Percentiles rank a stretch among this genome's conserved stretches.
These are phyloP conservation scores for Fraxinus xanthoxyloides DNA, from an alignment of 305 asterid species.

Conservation along the genomic window DNA sequence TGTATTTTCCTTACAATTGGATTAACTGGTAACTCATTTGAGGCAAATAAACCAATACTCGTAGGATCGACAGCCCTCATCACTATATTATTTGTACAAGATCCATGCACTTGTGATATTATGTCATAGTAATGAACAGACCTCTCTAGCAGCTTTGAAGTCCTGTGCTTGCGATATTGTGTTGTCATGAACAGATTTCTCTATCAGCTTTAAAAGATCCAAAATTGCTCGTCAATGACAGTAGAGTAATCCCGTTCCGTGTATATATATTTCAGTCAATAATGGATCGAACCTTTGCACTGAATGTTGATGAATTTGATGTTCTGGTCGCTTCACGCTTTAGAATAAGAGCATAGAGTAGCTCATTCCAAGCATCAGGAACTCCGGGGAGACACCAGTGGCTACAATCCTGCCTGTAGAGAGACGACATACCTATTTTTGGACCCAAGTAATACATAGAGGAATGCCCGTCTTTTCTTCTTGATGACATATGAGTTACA, in stretches of 20 bases:
- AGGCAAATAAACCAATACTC: not conserved
- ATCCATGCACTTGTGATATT: not conserved
- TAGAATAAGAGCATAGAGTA: conserved; percentile 63
- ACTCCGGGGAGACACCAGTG: conserved; percentile 99
- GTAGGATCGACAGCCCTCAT: not conserved
- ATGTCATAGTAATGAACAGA: not conserved
- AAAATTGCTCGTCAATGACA: not conserved
- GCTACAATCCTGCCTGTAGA: conserved; percentile 86
- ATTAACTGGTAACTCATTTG: not conserved
- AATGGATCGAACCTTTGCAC: conserved; percentile 15
- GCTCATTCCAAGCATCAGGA: conserved; percentile 91
- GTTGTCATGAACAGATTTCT: not conserved
- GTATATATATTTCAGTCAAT: no score
- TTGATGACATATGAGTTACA: conserved; percentile 64
- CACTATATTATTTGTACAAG: not conserved
- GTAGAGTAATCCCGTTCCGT: no score
- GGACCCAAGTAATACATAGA: conserved; percentile 81
- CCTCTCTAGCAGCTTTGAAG: not conserved
- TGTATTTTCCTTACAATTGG: not conserved
- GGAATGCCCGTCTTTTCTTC: conserved; percentile 87
- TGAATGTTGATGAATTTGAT: conserved; percentile 29
- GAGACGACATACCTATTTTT: conserved; percentile 43
- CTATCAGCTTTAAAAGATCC: not conserved
- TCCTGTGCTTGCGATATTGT: not conserved
- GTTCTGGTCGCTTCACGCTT: conserved; percentile 35